Base-by-base conservation (phyloP, 148 eudicot genomes). In the Chenopodium berlandieri region DNA sequence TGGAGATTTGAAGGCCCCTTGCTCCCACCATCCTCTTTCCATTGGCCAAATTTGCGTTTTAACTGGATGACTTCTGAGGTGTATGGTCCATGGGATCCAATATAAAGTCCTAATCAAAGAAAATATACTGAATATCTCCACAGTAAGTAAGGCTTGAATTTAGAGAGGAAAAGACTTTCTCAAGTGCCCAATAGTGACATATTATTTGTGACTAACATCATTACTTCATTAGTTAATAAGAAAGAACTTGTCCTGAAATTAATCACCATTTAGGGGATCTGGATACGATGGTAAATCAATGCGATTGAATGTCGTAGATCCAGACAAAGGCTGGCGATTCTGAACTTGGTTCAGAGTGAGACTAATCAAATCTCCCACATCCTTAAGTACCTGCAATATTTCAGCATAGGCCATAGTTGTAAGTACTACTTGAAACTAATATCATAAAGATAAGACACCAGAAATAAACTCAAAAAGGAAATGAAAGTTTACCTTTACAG, bases 11-110 rank as follows among this genome's bases (percentile, higher is more conserved):
- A 81, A 73, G 87, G 80, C 82, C 78, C 88, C 63, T 85, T 84
- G 68, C 81, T 78, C 73, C 78, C 86, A 75, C 87, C 89, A 70
- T 91, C 92, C 12, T 86, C 98, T 83, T 90, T 79, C 99, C 99
- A 97, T 75, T 97, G 99, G 52, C 99, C 99, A 87, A 92, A 90
- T 85, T 86, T 91, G 78, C 92, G 97, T 84, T 88, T 94, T 87
- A 97, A 54, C 81, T 97, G 94, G 82, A 97, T 92, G 71, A 97
- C 97, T 87, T 97, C 99, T 52, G 97, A 91, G 78, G 90, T 69
- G 85, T 81, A 85, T 68, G 90, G 93, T 70, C 94, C 98, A 88
- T 91, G 94, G 19, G 95, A 87, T 75, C 95, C 95, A 75, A 97
- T 88, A 84, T 94, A 97, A 63, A 97, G 88, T 66, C 99, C 99